These are phyloP conservation scores for Magnolia changhungtana DNA, from an alignment of 164 flowering plant species.

Conservation along the genomic window DNA sequence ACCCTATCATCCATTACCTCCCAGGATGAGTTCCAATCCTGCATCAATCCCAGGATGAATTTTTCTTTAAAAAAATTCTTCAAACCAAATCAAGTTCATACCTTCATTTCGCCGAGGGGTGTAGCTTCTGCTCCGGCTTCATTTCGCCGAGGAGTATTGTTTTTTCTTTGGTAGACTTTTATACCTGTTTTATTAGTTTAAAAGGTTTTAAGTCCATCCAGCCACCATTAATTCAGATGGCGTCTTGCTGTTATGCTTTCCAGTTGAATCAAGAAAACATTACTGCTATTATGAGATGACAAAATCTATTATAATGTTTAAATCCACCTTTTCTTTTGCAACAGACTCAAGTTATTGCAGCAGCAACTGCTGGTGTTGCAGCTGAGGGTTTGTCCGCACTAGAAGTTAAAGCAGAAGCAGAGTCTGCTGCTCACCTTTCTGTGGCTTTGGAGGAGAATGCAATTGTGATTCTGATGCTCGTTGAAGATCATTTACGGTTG, in stretches of 20 bases:
- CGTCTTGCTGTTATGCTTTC: slow-evolving; percentile 2
- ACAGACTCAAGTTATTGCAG: slow-evolving; percentile 99
- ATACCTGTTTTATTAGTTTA: background rate
- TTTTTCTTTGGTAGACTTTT: background rate
- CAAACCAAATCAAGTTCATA: too few species aligned
- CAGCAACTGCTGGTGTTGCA: slow-evolving; percentile 99
- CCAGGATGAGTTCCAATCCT: too few species aligned
- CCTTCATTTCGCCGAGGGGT: too few species aligned
- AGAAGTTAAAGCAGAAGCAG: slow-evolving; percentile 84
- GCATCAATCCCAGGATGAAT: too few species aligned
- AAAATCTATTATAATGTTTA: slow-evolving; percentile 22
- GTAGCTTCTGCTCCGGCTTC: too few species aligned
- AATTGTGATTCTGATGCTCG: slow-evolving; percentile 95
- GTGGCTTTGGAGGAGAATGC: slow-evolving; percentile 98
- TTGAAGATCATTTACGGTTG: slow-evolving; percentile 93
- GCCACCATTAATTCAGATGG: background rate
- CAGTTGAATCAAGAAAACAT: background rate
- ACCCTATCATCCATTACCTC: too few species aligned
- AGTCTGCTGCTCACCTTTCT: slow-evolving; percentile 95
- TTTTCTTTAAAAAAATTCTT: too few species aligned
- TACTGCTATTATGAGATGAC: background rate
- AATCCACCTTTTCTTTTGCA: slow-evolving; percentile 32
- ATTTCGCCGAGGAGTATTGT: too few species aligned
- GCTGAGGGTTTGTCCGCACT: slow-evolving; percentile 88
- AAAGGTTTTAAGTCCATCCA: background rate